Evolutionary conservation across 108 stramenopile species (phyloP), one percentile per base, ranked within the genome.

Genomic region (Parmales sp.): DNA sequence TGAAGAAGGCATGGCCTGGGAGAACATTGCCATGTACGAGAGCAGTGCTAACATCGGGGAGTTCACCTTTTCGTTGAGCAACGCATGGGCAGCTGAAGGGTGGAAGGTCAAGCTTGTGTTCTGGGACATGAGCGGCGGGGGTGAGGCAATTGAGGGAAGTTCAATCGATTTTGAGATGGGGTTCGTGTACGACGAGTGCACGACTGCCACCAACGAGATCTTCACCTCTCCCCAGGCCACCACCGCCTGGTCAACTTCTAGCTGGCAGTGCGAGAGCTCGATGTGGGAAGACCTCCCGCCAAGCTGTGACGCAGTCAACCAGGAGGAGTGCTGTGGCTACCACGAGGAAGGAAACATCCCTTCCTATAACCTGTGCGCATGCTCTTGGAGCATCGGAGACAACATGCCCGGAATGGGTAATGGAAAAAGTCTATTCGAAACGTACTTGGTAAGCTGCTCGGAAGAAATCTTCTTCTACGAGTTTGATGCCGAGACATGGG

Each of bases 151-250:
- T 43, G 16, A 3, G 13, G 54, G 16, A 60, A 34, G 29, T 3
- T 60, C 54, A 13, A 20, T 34, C 26, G 13, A 6, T 34, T 60
- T 60, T 34, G 5, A 34, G 31, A 60, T 60, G 54, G 31, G 36
- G 20, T 60, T 34, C 54, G 13, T 34, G n/a, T 60, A 60, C 54
- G 54, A 60, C 36, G 54, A 28, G 54, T 60, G 54, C 54, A 60
- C 54, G 16, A 20, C 8, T 3, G 26, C 54, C 54, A 28, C 29
- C 31, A 60, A 60, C 54, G 54, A 20, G 3, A 34, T 28, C 3
- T 60, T 60, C 16, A 13, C 54, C 54, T 34, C 29, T 34, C 13
- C 13, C 29, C 29, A 60, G 54, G 29, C 36, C 20, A 60, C 54
- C 4, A 34, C 29, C 26, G 54, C 54, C 31, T 60, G 54, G 36